These are phyloP conservation scores for Taxillus chinensis DNA, from an alignment of 164 flowering plant genomes.

Conservation along the genomic window DNA sequence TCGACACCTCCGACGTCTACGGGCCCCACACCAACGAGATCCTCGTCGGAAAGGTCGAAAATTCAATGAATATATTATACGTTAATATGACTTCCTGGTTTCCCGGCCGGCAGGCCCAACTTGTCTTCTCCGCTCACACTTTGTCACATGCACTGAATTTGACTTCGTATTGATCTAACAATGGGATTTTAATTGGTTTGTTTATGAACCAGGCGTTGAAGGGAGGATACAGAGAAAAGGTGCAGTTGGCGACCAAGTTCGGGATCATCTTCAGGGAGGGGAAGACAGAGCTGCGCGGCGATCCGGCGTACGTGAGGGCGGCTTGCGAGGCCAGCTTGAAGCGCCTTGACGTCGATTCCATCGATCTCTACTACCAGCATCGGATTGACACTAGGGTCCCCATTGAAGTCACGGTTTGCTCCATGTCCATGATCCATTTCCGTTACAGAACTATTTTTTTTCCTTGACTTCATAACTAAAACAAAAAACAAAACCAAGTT, in stretches of 20 bases:
- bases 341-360: not conserved
- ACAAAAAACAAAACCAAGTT: not conserved
- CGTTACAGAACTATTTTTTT: not conserved
- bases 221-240: not conserved
- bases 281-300: not conserved
- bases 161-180: not conserved
- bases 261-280: not conserved
- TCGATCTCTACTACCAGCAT: constrained; percentile 5
- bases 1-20: constrained; percentile 32
- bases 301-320: not conserved
- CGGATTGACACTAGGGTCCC: not conserved
- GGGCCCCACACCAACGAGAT: constrained; percentile 31
- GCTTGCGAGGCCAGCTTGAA: constrained; percentile 1
- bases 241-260: not conserved
- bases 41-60: constrained; percentile 20
- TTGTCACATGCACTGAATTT: no score
- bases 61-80: no score
- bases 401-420: constrained; percentile 1
- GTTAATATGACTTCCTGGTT: not conserved
- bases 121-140: not conserved
- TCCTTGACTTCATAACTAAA: not conserved
- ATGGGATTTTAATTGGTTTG: not conserved
- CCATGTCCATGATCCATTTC: not conserved
- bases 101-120: not conserved
- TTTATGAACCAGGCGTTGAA: not conserved